These are phyloP conservation scores for Guadua angustifolia DNA, from an alignment of 176 grass and related monocot genomes.

Conservation along the genomic window DNA sequence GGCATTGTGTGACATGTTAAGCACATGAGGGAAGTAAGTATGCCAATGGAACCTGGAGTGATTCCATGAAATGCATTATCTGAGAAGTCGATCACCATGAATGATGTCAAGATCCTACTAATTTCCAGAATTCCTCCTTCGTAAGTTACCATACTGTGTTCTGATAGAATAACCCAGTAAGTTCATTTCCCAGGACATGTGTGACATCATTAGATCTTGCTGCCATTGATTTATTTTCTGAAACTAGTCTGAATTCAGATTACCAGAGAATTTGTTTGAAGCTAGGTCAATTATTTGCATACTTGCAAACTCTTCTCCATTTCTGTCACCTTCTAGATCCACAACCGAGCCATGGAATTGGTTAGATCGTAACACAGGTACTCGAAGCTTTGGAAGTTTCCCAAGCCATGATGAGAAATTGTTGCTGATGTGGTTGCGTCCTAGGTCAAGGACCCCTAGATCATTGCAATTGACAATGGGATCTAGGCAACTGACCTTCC, in stretches of 20 bases:
- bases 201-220: not conserved
- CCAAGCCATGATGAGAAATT: not conserved
- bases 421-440: not conserved
- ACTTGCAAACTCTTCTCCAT: not conserved
- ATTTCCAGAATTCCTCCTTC: too few relatives aligned
- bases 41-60: too few relatives aligned
- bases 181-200: not conserved
- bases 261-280: not conserved
- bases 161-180: not conserved
- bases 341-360: not conserved
- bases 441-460: not conserved
- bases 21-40: too few relatives aligned
- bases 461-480: too few relatives aligned
- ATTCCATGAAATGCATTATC: too few relatives aligned
- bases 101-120: too few relatives aligned
- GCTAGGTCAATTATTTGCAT: constrained; percentile 3
- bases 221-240: constrained; percentile 14
- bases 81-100: too few relatives aligned
- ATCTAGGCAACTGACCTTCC: too few relatives aligned
- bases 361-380: not conserved
- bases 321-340: not conserved
- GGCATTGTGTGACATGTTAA: too few relatives aligned
- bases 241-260: not conserved
- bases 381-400: not conserved
- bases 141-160: not conserved